These are phyloP conservation scores for Clonostachys byssicola DNA, from an alignment of 2,329 filamentous ascomycete genomes.

Conservation along the genomic window DNA sequence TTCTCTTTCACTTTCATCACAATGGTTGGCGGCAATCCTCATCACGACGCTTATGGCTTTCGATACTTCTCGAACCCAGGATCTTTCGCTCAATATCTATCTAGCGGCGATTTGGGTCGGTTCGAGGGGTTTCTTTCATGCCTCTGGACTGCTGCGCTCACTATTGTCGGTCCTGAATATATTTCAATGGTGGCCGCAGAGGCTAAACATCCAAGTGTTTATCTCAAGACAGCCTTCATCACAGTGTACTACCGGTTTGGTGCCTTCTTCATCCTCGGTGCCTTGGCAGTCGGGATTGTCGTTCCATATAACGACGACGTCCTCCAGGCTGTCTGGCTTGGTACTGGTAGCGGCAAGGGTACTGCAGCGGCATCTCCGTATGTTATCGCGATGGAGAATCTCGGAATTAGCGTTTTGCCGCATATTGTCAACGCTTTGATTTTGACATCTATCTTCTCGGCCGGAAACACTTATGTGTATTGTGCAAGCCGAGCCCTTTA, in stretches of 20 bases:
- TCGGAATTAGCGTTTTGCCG: conserved; percentile 47
- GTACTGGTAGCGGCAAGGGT: conserved; percentile 14
- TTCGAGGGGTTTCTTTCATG: conserved; percentile 66
- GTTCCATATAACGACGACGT: conserved; percentile 19
- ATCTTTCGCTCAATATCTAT: conserved; percentile 43
- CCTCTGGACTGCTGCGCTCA: conserved; percentile 37
- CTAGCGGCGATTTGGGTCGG: conserved; percentile 54
- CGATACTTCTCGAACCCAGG: conserved; percentile 63
- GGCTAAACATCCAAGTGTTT: conserved; percentile 41
- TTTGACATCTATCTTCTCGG: conserved; percentile 23
- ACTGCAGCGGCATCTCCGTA: conserved; percentile 51
- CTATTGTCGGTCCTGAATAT: conserved; percentile 58
- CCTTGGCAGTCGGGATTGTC: conserved; percentile 24
- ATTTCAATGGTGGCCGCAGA: conserved; percentile 62
- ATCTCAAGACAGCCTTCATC: conserved; percentile 42
- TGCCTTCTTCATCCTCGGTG: conserved; percentile 20
- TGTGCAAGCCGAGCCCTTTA: conserved; percentile 46
- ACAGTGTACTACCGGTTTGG: conserved; percentile 18
- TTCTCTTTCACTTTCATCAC: conserved; percentile 59
- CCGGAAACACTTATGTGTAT: too few relatives aligned
- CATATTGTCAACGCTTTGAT: conserved; percentile 54
- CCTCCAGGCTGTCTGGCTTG: conserved; percentile 13
- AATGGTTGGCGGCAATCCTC: conserved; percentile 53
- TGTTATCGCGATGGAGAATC: conserved; percentile 50
- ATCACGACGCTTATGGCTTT: conserved; percentile 56